These are phyloP conservation scores for Coemansia sp. DNA, from an alignment of 192 early-diverging fungal species.

Conservation along the genomic window DNA sequence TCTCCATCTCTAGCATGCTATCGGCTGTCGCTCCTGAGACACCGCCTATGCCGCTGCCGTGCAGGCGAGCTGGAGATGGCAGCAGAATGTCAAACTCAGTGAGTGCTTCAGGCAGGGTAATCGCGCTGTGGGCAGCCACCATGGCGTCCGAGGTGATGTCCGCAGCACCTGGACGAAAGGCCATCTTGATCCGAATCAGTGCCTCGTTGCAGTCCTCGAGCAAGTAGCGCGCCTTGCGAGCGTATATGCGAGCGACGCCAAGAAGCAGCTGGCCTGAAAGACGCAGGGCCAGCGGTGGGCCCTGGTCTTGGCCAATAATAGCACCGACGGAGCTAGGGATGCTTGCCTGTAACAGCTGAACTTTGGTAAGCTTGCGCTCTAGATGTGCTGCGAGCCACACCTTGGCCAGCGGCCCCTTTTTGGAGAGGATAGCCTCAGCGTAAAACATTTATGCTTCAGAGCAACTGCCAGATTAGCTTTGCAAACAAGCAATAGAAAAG, in stretches of 20 bases:
- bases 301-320: slow-evolving; percentile 73
- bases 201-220: slow-evolving; percentile 98
- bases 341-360: slow-evolving; percentile 92
- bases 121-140: slow-evolving; percentile 70
- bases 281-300: slow-evolving; percentile 85
- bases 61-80: slow-evolving; percentile 61
- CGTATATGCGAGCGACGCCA: slow-evolving; percentile 93
- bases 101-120: slow-evolving; percentile 82
- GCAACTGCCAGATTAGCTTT: neutral
- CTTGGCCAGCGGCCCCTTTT: slow-evolving; percentile 87
- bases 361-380: slow-evolving; percentile 95
- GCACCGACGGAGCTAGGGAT: slow-evolving; percentile 82
- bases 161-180: slow-evolving; percentile 67
- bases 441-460: slow-evolving; percentile 59
- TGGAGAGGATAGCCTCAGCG: slow-evolving; percentile 74
- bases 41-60: slow-evolving; percentile 1
- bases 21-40: neutral
- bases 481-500: neutral
- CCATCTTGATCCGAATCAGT: slow-evolving; percentile 90
- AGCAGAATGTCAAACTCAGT: slow-evolving; percentile 92
- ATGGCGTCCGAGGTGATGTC: slow-evolving; percentile 77
- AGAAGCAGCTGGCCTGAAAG: slow-evolving; percentile 95
- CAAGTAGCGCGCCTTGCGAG: slow-evolving; percentile 92
- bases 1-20: slow-evolving; percentile 16
- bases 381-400: slow-evolving; percentile 98